phyloP scores from a whole-genome alignment of 1,284 basidiomycete species.

The Erythrobasidium hasegawianum region DNA sequence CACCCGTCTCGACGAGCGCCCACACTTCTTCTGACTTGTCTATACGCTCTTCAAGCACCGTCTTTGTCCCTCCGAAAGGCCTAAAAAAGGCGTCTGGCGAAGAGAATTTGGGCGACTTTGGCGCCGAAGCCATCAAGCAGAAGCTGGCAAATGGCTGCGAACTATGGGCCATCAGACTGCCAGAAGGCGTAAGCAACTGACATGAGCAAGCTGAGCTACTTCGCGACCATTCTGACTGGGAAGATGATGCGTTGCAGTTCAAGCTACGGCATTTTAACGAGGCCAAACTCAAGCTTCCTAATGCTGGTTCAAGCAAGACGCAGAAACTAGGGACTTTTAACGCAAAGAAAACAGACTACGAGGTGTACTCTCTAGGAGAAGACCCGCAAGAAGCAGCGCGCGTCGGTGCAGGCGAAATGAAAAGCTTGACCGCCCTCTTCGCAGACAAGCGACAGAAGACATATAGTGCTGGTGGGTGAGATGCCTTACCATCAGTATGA shows the following conservation, averaged over 20 bases:
- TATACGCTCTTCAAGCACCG: neutral
- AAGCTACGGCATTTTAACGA: slow-evolving; percentile 33
- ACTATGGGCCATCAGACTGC: slow-evolving; percentile 29
- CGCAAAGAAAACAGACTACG: slow-evolving; percentile 27
- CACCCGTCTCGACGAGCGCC: neutral
- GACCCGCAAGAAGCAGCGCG: slow-evolving; percentile 15
- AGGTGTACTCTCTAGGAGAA: slow-evolving; percentile 10
- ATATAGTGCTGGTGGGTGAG: neutral
- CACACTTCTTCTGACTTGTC: neutral
- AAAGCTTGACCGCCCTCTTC: slow-evolving; percentile 18
- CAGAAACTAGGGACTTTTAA: slow-evolving; percentile 19
- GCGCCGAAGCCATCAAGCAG: slow-evolving; percentile 17
- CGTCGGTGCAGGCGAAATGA: slow-evolving; percentile 29
- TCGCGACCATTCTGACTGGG: too few relatives aligned
- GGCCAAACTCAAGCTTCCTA: slow-evolving; percentile 12
- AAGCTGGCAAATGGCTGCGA: slow-evolving; percentile 30
- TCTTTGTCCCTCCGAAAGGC: slow-evolving; percentile 24
- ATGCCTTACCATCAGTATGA: neutral
- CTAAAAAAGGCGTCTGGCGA: slow-evolving; percentile 25
- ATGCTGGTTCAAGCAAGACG: slow-evolving; percentile 10
- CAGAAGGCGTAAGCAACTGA: slow-evolving; percentile 20
- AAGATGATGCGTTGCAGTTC: slow-evolving; percentile 16
- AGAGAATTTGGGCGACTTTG: slow-evolving; percentile 25
- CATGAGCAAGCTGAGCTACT: neutral
- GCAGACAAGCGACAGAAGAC: slow-evolving; percentile 20